phyloP scores from a whole-genome alignment of 2,329 filamentous ascomycete species.

The Furcasterigmium furcatum region DNA sequence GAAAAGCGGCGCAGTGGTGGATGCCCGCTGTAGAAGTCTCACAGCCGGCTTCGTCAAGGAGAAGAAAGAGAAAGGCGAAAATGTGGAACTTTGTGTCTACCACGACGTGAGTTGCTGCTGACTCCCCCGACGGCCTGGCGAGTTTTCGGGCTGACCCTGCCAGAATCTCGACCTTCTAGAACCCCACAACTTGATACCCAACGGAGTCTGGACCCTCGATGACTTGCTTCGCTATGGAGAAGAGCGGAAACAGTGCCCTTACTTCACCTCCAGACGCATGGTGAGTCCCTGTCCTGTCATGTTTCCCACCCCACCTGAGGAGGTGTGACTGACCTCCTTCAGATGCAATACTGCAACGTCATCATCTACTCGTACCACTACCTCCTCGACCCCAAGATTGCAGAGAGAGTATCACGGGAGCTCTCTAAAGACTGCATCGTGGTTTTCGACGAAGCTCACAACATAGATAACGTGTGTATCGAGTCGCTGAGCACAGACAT shows the following conservation, averaged over 20 bases:
- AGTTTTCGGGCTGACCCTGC: slow-evolving; percentile 8
- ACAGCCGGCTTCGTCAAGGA: slow-evolving; percentile 97
- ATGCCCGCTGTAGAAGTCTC: slow-evolving; percentile 91
- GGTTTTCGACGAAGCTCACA: slow-evolving; percentile 97
- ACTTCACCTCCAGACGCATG: slow-evolving; percentile 95
- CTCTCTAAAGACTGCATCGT: slow-evolving; percentile 98
- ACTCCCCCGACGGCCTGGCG: neutral
- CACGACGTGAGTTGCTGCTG: slow-evolving; percentile 68
- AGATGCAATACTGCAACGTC: slow-evolving; percentile 99
- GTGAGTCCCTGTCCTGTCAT: slow-evolving; percentile 37
- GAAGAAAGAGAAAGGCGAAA: slow-evolving; percentile 92
- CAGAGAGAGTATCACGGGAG: slow-evolving; percentile 90
- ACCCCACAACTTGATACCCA: slow-evolving; percentile 89
- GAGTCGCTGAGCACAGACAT: slow-evolving; percentile 96
- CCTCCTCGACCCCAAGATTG: slow-evolving; percentile 94
- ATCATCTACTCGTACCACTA: slow-evolving; percentile 99
- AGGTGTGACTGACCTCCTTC: slow-evolving; percentile 5
- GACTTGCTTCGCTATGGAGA: slow-evolving; percentile 87
- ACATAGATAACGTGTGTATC: slow-evolving; percentile 99
- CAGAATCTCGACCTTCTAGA: slow-evolving; percentile 92
- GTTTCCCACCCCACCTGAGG: neutral
- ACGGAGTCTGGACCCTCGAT: slow-evolving; percentile 94
- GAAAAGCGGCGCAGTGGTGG: slow-evolving; percentile 91
- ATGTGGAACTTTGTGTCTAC: slow-evolving; percentile 91
- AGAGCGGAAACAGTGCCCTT: slow-evolving; percentile 93